These are phyloP conservation scores for Chlorella vulgaris DNA, from an alignment of 139 green algal genomes.

Conservation along the genomic window DNA sequence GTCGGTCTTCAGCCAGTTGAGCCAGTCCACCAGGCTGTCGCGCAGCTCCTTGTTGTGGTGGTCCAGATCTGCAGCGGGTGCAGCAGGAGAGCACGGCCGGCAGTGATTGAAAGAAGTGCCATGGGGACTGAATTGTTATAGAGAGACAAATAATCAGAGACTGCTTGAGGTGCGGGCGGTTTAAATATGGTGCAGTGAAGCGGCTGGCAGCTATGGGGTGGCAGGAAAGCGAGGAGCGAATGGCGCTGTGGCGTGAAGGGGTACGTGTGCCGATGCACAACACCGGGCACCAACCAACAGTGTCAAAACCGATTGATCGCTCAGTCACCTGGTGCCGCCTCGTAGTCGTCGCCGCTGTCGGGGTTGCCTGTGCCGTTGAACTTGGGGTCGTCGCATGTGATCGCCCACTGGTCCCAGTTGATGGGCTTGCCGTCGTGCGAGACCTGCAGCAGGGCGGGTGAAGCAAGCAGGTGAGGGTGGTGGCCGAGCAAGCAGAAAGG, in stretches of 20 bases:
- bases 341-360: constrained; percentile 78
- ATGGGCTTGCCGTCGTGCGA: constrained; percentile 54
- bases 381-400: constrained; percentile 74
- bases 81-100: background rate
- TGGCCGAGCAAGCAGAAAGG: no score
- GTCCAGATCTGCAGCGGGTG: constrained; percentile 76
- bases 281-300: background rate
- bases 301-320: background rate
- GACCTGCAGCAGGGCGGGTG: background rate
- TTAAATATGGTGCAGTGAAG: no score
- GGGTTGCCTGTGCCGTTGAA: constrained; percentile 73
- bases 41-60: constrained; percentile 82
- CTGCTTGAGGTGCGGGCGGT: no score
- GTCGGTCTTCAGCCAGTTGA: constrained; percentile 80
- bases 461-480: background rate
- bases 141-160: no score
- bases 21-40: constrained; percentile 77
- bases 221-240: no score
- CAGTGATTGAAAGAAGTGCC: background rate
- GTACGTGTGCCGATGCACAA: no score
- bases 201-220: no score
- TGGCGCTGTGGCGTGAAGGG: no score
- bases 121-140: no score
- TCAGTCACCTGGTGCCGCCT: constrained; percentile 57
- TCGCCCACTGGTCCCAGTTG: constrained; percentile 84